phyloP scores from a whole-genome alignment of 768 basidiomycete species.

The Tylopilus intermedius region DNA sequence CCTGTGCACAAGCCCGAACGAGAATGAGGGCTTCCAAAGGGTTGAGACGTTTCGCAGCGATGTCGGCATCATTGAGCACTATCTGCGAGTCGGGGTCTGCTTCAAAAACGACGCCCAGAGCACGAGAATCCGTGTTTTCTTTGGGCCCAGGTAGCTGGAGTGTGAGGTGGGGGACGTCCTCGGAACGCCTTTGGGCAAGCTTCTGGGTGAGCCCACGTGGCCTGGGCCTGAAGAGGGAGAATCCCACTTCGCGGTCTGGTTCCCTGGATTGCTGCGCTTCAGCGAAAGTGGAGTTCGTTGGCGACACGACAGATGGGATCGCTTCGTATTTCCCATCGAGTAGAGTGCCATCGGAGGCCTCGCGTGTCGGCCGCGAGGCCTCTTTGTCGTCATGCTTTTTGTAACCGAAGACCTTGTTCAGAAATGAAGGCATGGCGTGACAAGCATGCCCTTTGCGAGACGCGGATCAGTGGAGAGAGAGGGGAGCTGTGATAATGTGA shows the following conservation, averaged over 20 bases:
- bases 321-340: slow-evolving; percentile 76
- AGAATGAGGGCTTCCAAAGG: slow-evolving; percentile 61
- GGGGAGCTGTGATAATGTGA: neutral
- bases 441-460: slow-evolving; percentile 13
- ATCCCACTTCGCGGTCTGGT: slow-evolving; percentile 39
- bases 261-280: slow-evolving; percentile 28
- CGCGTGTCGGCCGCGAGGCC: slow-evolving; percentile 26
- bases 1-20: slow-evolving; percentile 63
- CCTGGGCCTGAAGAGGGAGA: slow-evolving; percentile 49
- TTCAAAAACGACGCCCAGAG: slow-evolving; percentile 57
- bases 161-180: slow-evolving; percentile 51
- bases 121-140: slow-evolving; percentile 41
- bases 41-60: slow-evolving; percentile 54
- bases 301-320: slow-evolving; percentile 45
- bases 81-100: slow-evolving; percentile 47
- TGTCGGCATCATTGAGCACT: slow-evolving; percentile 46
- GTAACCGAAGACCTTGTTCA: slow-evolving; percentile 74
- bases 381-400: slow-evolving; percentile 59
- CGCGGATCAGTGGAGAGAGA: slow-evolving; percentile 12
- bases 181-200: slow-evolving; percentile 27
- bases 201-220: slow-evolving; percentile 32
- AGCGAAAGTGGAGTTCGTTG: slow-evolving; percentile 24
- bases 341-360: slow-evolving; percentile 40
- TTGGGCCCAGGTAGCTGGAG: slow-evolving; percentile 55
- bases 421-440: slow-evolving; percentile 54